phyloP scores from a whole-genome alignment of 805 yeast species.

The Jamesozyma jinghongensis region DNA sequence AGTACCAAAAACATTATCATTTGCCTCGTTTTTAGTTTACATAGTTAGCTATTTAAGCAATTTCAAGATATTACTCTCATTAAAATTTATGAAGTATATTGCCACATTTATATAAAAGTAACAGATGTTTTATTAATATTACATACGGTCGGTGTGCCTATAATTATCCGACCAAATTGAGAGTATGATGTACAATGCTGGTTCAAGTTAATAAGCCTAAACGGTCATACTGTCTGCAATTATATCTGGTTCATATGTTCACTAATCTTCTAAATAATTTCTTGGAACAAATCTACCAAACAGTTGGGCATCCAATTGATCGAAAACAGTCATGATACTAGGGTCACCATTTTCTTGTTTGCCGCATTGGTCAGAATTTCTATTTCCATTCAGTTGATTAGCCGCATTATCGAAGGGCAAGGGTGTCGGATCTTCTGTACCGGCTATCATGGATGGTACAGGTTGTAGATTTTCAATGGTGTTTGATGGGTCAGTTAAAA shows the following conservation, averaged over 20 bases:
- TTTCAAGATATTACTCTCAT: no score
- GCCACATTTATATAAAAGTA: not conserved
- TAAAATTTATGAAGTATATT: no score
- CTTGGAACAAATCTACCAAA: constrained; percentile 53
- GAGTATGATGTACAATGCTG: no score
- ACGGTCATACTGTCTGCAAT: no score
- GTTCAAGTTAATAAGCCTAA: no score
- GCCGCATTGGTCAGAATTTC: not conserved
- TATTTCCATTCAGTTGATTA: not conserved
- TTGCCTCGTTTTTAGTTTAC: constrained; percentile 15
- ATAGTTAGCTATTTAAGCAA: no score
- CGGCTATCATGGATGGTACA: not conserved
- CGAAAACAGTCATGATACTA: constrained; percentile 73
- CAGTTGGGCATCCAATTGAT: constrained; percentile 72
- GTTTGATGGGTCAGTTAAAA: not conserved
- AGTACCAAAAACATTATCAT: constrained; percentile 20
- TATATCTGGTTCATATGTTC: no score
- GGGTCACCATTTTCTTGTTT: not conserved
- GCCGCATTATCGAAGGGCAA: not conserved
- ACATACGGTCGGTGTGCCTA: no score
- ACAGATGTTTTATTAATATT: no score
- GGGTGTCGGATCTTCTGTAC: not conserved
- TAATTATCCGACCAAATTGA: no score
- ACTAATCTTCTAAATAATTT: not conserved
- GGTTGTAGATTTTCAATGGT: not conserved